These are phyloP conservation scores for Elsinoe australis DNA, from an alignment of 2,329 filamentous ascomycete species.

Conservation along the genomic window DNA sequence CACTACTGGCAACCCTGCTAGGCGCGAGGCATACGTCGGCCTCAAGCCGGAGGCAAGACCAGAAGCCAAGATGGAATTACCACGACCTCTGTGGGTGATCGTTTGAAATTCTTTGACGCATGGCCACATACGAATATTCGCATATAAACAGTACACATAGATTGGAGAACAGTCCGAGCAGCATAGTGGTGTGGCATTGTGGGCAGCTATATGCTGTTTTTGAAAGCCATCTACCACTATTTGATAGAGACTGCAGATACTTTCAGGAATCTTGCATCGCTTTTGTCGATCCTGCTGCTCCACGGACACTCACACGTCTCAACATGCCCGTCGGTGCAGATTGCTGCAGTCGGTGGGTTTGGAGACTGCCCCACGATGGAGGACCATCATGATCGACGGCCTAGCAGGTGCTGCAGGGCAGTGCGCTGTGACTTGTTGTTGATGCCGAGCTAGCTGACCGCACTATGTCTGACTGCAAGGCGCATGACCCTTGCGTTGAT, in stretches of 20 bases:
- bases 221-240: conserved; percentile 15
- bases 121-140: not conserved
- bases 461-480: not conserved
- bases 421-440: not conserved
- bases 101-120: conserved; percentile 22
- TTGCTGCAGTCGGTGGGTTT: conserved; percentile 8
- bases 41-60: conserved; percentile 46
- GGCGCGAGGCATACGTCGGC: conserved; percentile 76
- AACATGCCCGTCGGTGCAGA: conserved; percentile 10
- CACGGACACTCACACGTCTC: not conserved
- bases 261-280: conserved; percentile 9
- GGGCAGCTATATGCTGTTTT: conserved; percentile 15
- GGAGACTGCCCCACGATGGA: too few species aligned
- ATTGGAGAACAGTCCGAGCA: conserved; percentile 1
- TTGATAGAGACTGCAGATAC: conserved; percentile 15
- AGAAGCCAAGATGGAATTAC: conserved; percentile 39
- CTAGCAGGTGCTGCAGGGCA: too few species aligned
- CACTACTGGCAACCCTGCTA: conserved; percentile 60
- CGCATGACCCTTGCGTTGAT: too few species aligned
- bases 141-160: conserved; percentile 12
- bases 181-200: conserved; percentile 15
- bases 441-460: too few species aligned
- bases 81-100: conserved; percentile 57
- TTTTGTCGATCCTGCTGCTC: conserved; percentile 15
- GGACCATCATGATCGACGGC: too few species aligned